Percentiles rank a stretch among this genome's conserved stretches.
Conservation (phyloP, 805 yeast species). For the Lachancea waltii region DNA sequence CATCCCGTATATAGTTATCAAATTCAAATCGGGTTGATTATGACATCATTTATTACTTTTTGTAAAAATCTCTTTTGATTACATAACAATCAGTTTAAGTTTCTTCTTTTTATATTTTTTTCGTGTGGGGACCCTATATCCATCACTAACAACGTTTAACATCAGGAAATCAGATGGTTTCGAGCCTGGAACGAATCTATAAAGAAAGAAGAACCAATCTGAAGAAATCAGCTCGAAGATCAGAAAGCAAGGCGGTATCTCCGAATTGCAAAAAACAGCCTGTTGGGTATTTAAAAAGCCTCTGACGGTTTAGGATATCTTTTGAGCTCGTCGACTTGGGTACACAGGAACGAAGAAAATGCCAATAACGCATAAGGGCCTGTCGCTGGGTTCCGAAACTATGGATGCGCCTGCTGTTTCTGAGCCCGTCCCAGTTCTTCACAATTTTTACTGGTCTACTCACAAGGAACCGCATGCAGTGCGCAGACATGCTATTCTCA, state of each 20-base stretch:
- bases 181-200: neutral
- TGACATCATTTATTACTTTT: no score
- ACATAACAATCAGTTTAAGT: no score
- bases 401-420: slow-evolving; percentile 30
- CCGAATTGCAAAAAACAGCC: neutral
- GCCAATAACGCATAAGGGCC: slow-evolving; percentile 13
- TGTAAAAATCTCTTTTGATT: no score
- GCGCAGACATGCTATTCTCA: slow-evolving; percentile 66
- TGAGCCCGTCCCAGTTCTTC: slow-evolving; percentile 32
- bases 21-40: no score
- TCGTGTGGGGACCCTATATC: no score
- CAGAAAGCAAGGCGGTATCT: neutral
- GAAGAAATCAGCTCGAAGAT: neutral
- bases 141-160: no score
- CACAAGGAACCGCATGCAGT: slow-evolving; percentile 74
- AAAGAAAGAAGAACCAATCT: neutral
- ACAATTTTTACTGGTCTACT: slow-evolving; percentile 79
- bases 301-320: neutral
- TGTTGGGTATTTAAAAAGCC: neutral
- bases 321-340: neutral
- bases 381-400: slow-evolving; percentile 8
- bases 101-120: no score
- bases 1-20: no score
- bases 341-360: neutral
- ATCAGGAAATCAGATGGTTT: neutral